phyloP scores from a whole-genome alignment of 305 asterid genomes.

The Fraxinus sp. region DNA sequence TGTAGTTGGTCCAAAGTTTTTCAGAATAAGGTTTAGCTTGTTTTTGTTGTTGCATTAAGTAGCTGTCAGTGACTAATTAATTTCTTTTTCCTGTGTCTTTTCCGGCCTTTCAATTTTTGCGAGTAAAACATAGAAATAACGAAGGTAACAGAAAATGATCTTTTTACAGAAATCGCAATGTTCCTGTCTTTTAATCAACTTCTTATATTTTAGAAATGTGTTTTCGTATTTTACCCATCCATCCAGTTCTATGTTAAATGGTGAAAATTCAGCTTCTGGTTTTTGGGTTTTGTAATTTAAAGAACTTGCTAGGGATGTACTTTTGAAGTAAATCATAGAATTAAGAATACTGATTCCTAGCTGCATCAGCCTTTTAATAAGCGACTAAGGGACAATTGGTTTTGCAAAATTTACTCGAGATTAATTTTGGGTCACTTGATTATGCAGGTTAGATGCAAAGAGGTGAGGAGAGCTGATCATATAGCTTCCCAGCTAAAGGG shows the following conservation, averaged over 20 bases:
- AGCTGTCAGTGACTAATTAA: background rate
- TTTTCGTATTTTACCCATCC: background rate
- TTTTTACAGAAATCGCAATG: background rate
- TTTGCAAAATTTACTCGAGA: background rate
- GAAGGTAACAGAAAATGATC: background rate
- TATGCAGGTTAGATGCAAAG: slow-evolving; percentile 82
- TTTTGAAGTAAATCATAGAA: background rate
- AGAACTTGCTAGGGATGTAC: background rate
- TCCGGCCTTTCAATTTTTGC: slow-evolving; percentile 14
- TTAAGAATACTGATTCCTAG: background rate
- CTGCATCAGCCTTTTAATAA: background rate
- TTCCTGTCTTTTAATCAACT: background rate
- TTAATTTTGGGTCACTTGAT: slow-evolving; percentile 18
- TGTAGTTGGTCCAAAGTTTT: background rate
- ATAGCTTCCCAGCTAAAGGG: slow-evolving; percentile 43
- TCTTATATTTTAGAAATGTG: background rate
- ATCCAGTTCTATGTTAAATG: background rate
- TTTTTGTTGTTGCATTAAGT: background rate
- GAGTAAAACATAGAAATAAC: background rate
- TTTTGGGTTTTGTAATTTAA: background rate
- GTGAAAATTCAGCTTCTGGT: background rate
- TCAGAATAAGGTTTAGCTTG: background rate
- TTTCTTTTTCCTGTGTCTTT: background rate
- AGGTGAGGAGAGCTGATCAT: slow-evolving; percentile 64
- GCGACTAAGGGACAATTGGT: background rate